These are phyloP conservation scores for Ophiosphaerella herpotricha DNA, from an alignment of 2,329 filamentous ascomycete species.

Conservation along the genomic window DNA sequence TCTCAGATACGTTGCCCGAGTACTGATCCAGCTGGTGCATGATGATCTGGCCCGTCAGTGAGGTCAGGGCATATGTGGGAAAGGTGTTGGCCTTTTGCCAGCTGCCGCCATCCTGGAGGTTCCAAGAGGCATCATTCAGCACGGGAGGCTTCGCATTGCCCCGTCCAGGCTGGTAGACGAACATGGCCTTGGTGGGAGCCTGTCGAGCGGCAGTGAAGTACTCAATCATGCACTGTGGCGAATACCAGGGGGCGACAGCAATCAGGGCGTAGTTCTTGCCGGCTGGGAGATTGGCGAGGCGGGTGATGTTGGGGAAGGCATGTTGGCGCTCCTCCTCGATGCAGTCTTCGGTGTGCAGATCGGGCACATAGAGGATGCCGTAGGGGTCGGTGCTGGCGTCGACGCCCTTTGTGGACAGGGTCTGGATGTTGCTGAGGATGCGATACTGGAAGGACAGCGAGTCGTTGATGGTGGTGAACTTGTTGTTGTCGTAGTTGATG, in stretches of 20 bases:
- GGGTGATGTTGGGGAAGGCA: slow-evolving; percentile 76
- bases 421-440: slow-evolving; percentile 66
- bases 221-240: slow-evolving; percentile 69
- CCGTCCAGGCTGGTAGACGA: slow-evolving; percentile 59
- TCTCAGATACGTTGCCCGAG: slow-evolving; percentile 70
- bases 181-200: slow-evolving; percentile 59
- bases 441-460: slow-evolving; percentile 44
- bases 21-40: slow-evolving; percentile 75
- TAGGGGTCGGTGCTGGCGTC: slow-evolving; percentile 66
- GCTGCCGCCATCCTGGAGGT: slow-evolving; percentile 67
- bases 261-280: slow-evolving; percentile 72
- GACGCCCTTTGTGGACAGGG: slow-evolving; percentile 71
- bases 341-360: slow-evolving; percentile 67
- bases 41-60: slow-evolving; percentile 67
- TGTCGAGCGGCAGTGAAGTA: slow-evolving; percentile 71
- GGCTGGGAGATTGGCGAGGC: slow-evolving; percentile 67
- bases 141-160: slow-evolving; percentile 66
- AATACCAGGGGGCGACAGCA: slow-evolving; percentile 86
- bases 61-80: slow-evolving; percentile 82
- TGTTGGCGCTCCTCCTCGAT: slow-evolving; percentile 64
- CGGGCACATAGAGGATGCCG: slow-evolving; percentile 85
- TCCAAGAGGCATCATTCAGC: slow-evolving; percentile 69
- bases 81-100: slow-evolving; percentile 76
- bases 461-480: slow-evolving; percentile 35
- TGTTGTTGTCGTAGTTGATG: slow-evolving; percentile 35